These are phyloP conservation scores for Monosporozyma aerobia DNA, from an alignment of 805 yeast genomes.

Conservation along the genomic window DNA sequence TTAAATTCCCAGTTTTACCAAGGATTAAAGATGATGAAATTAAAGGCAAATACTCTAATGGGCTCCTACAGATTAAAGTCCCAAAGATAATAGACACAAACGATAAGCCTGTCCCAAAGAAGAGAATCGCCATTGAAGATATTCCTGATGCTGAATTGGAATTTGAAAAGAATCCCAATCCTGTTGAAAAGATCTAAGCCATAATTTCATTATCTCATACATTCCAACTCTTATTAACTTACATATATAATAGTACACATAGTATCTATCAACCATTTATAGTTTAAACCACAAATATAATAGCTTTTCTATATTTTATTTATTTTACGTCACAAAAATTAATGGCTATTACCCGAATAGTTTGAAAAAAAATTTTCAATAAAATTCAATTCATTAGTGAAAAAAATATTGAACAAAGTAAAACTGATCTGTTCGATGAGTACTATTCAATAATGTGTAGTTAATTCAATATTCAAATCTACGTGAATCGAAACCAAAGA, in stretches of 20 bases:
- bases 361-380: neutral
- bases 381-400: neutral
- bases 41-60: conserved; percentile 45
- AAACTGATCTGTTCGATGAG: neutral
- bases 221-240: neutral
- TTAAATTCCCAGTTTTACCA: conserved; percentile 47
- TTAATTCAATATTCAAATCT: neutral
- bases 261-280: neutral
- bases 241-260: neutral
- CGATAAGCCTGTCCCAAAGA: conserved; percentile 33
- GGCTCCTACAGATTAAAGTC: conserved; percentile 42
- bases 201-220: neutral
- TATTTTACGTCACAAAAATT: neutral
- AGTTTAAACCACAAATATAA: too few relatives aligned
- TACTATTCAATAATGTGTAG: neutral
- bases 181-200: conserved; percentile 27
- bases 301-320: neutral
- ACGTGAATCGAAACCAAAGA: neutral
- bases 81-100: conserved; percentile 33
- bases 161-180: conserved; percentile 41
- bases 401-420: neutral
- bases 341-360: neutral
- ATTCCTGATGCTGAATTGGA: conserved; percentile 41
- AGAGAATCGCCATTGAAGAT: conserved; percentile 38
- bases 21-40: conserved; percentile 44